Evolutionary conservation across 2,329 filamentous ascomycete species (phyloP).

Genomic region (Pyricularia sp.): DNA sequence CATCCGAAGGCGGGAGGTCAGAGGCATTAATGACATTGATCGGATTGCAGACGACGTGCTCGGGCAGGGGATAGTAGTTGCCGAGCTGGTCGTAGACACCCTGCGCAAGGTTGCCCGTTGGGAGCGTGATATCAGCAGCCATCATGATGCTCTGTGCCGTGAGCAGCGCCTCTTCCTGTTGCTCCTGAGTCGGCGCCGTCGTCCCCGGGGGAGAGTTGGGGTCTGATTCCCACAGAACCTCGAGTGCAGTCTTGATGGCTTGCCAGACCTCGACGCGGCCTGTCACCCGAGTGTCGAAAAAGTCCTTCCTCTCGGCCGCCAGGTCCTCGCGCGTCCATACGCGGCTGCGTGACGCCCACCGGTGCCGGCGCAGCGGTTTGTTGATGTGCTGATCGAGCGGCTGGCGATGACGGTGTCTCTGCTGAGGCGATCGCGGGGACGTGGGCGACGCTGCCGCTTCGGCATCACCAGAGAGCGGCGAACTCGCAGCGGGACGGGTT

Average conservation of each 20-base stretch:
- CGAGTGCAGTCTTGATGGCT: constrained; percentile 58
- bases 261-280: constrained; percentile 74
- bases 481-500: constrained; percentile 21
- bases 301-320: constrained; percentile 64
- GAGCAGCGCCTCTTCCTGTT: constrained; percentile 33
- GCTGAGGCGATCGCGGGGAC: constrained; percentile 7
- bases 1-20: constrained; percentile 17
- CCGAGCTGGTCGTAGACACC: constrained; percentile 65
- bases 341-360: constrained; percentile 54
- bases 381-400: constrained; percentile 59
- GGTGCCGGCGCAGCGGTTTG: constrained; percentile 54
- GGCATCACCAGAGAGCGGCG: constrained; percentile 15
- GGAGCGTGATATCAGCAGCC: constrained; percentile 67
- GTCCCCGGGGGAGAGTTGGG: constrained; percentile 17
- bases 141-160: constrained; percentile 75
- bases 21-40: constrained; percentile 34
- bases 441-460: constrained; percentile 12
- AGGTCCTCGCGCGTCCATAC: constrained; percentile 63
- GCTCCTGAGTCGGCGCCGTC: constrained; percentile 17
- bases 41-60: constrained; percentile 61
- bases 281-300: constrained; percentile 84
- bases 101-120: constrained; percentile 61
- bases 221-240: constrained; percentile 51
- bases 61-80: constrained; percentile 59
- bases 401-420: constrained; percentile 23